These are phyloP conservation scores for Monosporascus sp. DNA, from an alignment of 2,329 filamentous ascomycete genomes.

Conservation along the genomic window DNA sequence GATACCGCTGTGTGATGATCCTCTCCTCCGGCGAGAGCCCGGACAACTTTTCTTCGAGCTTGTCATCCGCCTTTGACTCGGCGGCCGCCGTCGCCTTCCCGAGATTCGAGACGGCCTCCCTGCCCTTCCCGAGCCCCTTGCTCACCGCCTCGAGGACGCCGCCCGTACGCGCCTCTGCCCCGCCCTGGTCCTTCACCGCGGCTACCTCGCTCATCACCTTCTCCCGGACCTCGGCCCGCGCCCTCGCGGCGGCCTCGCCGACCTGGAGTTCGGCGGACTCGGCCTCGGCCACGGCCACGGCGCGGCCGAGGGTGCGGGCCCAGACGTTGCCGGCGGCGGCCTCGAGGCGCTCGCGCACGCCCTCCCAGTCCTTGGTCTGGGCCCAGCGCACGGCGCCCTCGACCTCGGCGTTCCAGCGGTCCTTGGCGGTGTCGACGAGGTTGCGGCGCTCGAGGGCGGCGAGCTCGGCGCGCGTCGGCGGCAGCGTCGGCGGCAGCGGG, in stretches of 20 bases:
- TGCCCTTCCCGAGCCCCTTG: slow-evolving; percentile 36
- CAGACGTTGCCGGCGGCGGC: slow-evolving; percentile 40
- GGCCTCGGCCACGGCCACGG: slow-evolving; percentile 21
- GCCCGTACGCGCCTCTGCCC: slow-evolving; percentile 22
- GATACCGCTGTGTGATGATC: slow-evolving; percentile 50
- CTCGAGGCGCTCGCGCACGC: slow-evolving; percentile 55
- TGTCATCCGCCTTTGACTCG: slow-evolving; percentile 30
- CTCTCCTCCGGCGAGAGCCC: slow-evolving; percentile 48
- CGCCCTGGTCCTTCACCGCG: slow-evolving; percentile 25
- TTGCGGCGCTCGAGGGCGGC: slow-evolving; percentile 47
- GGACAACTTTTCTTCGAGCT: slow-evolving; percentile 23
- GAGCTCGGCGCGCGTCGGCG: slow-evolving; percentile 45
- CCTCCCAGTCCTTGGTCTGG: slow-evolving; percentile 61
- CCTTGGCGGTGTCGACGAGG: slow-evolving; percentile 64
- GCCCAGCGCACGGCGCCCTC: slow-evolving; percentile 61
- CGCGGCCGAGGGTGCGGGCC: slow-evolving; percentile 32
- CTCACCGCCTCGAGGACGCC: slow-evolving; percentile 34
- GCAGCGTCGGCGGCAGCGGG: slow-evolving; percentile 38
- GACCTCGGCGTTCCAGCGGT: slow-evolving; percentile 73
- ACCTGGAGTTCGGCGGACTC: slow-evolving; percentile 13
- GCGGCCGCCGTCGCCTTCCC: slow-evolving; percentile 30
- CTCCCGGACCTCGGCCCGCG: slow-evolving; percentile 29
- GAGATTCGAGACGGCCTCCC: slow-evolving; percentile 26
- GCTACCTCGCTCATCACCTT: slow-evolving; percentile 26
- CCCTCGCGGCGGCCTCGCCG: slow-evolving; percentile 22